Conservation (phyloP, 371 early-diverging fungal species). For the Parasitella parasitica region DNA sequence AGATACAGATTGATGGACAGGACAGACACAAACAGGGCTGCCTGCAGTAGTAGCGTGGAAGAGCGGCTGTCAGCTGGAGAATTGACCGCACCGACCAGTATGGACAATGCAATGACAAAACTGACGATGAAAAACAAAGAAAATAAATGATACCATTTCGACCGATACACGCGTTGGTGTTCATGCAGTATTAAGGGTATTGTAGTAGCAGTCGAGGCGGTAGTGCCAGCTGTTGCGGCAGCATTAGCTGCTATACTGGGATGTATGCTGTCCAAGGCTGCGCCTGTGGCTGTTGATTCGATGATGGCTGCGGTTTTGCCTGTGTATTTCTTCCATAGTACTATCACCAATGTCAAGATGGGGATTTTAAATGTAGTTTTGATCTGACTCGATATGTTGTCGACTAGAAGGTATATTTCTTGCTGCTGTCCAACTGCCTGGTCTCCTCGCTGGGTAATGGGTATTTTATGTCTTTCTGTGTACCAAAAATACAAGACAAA, state of each 20-base stretch:
- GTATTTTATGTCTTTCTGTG: slow-evolving; percentile 48
- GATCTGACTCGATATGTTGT: slow-evolving; percentile 42
- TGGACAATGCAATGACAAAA: slow-evolving; percentile 30
- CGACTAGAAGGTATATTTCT: slow-evolving; percentile 46
- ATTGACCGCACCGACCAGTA: slow-evolving; percentile 33
- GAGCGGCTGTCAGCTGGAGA: not conserved
- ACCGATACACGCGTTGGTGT: slow-evolving; percentile 37
- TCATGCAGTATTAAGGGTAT: slow-evolving; percentile 32
- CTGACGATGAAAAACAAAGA: slow-evolving; percentile 35
- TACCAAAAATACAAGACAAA: slow-evolving; percentile 53
- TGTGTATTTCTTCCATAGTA: slow-evolving; percentile 24
- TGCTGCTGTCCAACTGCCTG: slow-evolving; percentile 44
- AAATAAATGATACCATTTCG: slow-evolving; percentile 38
- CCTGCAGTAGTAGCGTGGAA: slow-evolving; percentile 39
- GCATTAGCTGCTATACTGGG: not conserved
- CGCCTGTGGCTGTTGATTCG: not conserved
- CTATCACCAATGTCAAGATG: slow-evolving; percentile 26
- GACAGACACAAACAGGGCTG: slow-evolving; percentile 54
- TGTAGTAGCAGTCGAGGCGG: slow-evolving; percentile 9
- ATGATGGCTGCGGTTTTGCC: not conserved
- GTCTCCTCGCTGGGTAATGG: slow-evolving; percentile 41
- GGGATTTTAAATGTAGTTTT: slow-evolving; percentile 42
- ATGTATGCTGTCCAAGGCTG: not conserved
- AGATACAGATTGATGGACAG: slow-evolving; percentile 54
- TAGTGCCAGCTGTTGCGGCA: not conserved